Evolutionary conservation across 2,329 filamentous ascomycete genomes (phyloP).

Genomic region (Fusarium domesticum): DNA sequence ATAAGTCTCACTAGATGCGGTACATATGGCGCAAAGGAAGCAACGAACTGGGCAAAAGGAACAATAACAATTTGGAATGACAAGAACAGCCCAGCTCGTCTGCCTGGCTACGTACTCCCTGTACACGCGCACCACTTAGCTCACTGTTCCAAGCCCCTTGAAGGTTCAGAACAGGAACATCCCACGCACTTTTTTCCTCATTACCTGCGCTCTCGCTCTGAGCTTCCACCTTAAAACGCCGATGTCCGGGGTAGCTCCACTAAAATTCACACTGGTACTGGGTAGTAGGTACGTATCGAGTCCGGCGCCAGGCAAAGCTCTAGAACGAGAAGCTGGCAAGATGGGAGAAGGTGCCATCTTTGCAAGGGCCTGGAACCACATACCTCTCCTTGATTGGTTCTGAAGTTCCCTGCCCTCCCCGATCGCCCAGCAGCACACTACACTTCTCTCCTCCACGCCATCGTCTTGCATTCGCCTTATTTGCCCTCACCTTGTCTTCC

Average conservation of each 20-base stretch:
- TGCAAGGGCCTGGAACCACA: conserved; percentile 20
- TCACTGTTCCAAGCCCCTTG: background rate
- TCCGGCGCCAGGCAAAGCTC: conserved; percentile 15
- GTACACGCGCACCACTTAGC: background rate
- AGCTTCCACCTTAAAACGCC: conserved; percentile 20
- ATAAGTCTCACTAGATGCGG: background rate
- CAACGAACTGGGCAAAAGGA: conserved; percentile 22
- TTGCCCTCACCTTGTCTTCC: conserved; percentile 5
- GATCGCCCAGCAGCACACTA: conserved; percentile 28
- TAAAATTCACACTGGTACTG: no score
- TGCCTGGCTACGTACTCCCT: background rate
- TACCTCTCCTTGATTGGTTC: conserved; percentile 14
- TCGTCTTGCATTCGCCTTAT: conserved; percentile 24
- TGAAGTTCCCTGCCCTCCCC: conserved; percentile 19
- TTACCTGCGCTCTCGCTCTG: background rate
- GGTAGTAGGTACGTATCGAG: background rate
- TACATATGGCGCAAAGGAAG: conserved; percentile 2
- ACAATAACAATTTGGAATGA: conserved; percentile 11
- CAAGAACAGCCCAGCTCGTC: conserved; percentile 20
- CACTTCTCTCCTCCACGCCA: conserved; percentile 23
- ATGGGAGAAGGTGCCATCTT: no score
- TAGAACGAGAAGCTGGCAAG: conserved; percentile 10
- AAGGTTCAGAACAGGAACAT: background rate
- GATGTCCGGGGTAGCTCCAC: conserved; percentile 32
- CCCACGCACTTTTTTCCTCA: background rate